Conservation (phyloP, 1,284 basidiomycete species). For the Schizophyllum commune region DNA sequence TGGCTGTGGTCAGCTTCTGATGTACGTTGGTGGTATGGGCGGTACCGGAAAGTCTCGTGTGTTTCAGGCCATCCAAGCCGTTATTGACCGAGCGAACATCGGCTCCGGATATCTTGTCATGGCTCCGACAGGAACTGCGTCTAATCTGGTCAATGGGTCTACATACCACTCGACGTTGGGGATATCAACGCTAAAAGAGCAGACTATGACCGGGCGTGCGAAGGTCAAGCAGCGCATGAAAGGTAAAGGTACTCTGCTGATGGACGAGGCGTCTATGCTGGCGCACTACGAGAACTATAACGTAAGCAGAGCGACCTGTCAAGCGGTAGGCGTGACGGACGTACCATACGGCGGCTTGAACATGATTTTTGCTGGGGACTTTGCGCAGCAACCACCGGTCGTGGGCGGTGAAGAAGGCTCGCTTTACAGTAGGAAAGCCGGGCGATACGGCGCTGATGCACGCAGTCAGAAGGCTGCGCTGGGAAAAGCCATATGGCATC, state of each 20-base stretch:
- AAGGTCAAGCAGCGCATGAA: conserved; percentile 8
- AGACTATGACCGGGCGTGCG: neutral
- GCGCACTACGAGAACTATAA: conserved; percentile 13
- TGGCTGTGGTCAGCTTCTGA: conserved; percentile 17
- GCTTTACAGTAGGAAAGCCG: conserved; percentile 15
- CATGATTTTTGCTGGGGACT: conserved; percentile 12
- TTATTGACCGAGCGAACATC: conserved; percentile 21
- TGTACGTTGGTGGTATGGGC: conserved; percentile 31
- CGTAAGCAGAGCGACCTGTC: conserved; percentile 7
- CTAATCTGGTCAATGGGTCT: conserved; percentile 25
- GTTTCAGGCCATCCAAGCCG: conserved; percentile 14
- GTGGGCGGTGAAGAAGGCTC: conserved; percentile 6
- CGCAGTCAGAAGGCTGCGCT: conserved; percentile 16
- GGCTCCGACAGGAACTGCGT: conserved; percentile 31
- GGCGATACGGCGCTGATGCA: neutral
- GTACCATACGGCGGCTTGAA: conserved; percentile 22
- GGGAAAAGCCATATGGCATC: conserved; percentile 27
- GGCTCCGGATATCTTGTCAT: conserved; percentile 20
- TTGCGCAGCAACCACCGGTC: conserved; percentile 20
- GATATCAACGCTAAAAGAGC: conserved; percentile 11
- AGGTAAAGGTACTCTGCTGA: conserved; percentile 16
- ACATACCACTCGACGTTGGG: conserved; percentile 32
- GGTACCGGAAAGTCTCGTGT: conserved; percentile 32
- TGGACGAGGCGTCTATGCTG: conserved; percentile 21
- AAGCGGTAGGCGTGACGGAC: conserved; percentile 7